Evolutionary conservation across 83 land plant species (phyloP), one percentile per base, ranked within the genome.

Genomic region (Picea abies): DNA sequence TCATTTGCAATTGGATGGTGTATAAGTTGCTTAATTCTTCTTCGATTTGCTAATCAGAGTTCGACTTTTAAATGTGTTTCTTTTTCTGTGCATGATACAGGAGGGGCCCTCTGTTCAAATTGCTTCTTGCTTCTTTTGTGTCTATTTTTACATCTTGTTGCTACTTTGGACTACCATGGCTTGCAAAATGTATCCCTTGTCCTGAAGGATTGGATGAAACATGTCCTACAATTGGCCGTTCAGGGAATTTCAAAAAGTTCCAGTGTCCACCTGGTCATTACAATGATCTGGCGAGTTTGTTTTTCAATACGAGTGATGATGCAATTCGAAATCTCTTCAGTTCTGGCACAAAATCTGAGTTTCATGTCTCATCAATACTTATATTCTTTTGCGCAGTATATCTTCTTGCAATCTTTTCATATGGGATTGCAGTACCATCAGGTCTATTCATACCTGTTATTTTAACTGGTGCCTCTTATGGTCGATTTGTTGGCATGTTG

Each of bases 381-480:
- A 65, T 89, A 15, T 93, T 89, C 78, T 86, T 93, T 70, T 81
- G 65, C 4, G 84, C 82, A n/a, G 63, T 89, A 22, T 93, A 83
- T 60, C 73, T 81, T 22, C 88, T 93, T 64, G 87, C 89, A 25
- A 81, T 93, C 8, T n/a, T 91, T 9, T 91, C 95, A 4, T 93
- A 91, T 62, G 95, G 95, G 11, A 81, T 91, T 25, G 90, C 93
- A 78, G 90, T 93, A 10, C 95, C 95, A 23, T 93, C 95, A 12
- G 95, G 95, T 8, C 88, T 93, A 32, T 93, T 93, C 52, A 81
- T 93, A 15, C 94, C 95, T 70, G 89, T 92, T 19, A 93, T 93
- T 58, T 79, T 93, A 16, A 81, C 87, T 72, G 95, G 95, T 26
- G 92, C 94, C 56, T 15, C 89, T 22, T 89, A 90, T 81, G 95